Evolutionary conservation across 257 asterid genomes (phyloP).

Genomic region (Fraxinus excelsior): DNA sequence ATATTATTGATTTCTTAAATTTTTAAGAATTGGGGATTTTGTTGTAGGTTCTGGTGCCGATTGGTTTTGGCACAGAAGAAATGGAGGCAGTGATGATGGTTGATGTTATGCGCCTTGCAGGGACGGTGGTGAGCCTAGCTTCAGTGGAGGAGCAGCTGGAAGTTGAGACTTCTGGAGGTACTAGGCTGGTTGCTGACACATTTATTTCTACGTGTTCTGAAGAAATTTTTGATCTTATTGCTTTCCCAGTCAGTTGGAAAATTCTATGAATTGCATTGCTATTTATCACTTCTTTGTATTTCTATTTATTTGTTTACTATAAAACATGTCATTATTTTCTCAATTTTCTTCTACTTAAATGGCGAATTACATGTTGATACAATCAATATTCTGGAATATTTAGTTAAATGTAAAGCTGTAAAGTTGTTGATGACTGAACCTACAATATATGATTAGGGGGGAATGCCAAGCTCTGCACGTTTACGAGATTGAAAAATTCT

Average conservation of each 20-base stretch:
- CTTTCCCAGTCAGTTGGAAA: conserved; percentile 58
- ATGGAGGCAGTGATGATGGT: conserved; percentile 88
- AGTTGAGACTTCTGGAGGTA: conserved; percentile 85
- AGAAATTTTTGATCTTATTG: conserved; percentile 70
- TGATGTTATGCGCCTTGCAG: conserved; percentile 83
- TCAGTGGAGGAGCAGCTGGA: conserved; percentile 88
- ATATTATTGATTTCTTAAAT: no score
- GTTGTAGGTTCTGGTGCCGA: conserved; percentile 78
- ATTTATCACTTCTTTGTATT: background rate
- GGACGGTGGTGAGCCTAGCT: conserved; percentile 85
- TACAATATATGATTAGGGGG: conserved; percentile 59
- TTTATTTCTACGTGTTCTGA: conserved; percentile 63
- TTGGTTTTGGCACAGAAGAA: conserved; percentile 91
- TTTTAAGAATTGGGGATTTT: background rate
- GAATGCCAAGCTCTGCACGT: conserved; percentile 98
- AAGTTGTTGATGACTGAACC: conserved; percentile 16
- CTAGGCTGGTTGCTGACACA: conserved; percentile 74
- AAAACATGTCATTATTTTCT: background rate
- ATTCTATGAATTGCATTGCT: conserved; percentile 2
- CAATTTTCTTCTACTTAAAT: background rate
- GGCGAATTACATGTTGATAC: background rate
- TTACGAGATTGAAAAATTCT: conserved; percentile 74
- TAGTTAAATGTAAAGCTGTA: background rate
- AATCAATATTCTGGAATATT: background rate
- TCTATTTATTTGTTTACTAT: background rate